Evolutionary conservation across 2,329 filamentous ascomycete genomes (phyloP).

Genomic region (Plectosphaerella sp.): DNA sequence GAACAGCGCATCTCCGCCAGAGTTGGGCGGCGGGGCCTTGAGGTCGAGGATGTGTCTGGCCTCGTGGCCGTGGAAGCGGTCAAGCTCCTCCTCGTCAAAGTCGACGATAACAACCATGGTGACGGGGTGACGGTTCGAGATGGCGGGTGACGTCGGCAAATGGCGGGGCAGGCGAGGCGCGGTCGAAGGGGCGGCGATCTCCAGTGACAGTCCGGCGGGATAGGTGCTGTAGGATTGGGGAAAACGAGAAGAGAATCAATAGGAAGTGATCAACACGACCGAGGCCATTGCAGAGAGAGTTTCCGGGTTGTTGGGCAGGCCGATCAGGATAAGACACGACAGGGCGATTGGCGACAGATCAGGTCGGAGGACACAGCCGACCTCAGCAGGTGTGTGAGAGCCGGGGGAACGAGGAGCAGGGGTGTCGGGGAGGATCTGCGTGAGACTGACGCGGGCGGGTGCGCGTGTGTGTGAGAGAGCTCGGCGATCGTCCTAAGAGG

Average conservation of each 20-base stretch:
- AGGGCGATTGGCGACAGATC: too few species aligned
- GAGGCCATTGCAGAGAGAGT: neutral
- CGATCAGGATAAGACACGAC: neutral
- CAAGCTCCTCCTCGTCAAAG: conserved; percentile 14
- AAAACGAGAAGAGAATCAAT: neutral
- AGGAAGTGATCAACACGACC: neutral
- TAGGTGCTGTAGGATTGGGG: neutral
- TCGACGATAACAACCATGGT: conserved; percentile 17
- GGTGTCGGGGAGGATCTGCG: too few species aligned
- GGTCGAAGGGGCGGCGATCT: neutral
- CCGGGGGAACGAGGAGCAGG: too few species aligned
- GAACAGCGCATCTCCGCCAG: neutral
- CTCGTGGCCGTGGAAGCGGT: conserved; percentile 5
- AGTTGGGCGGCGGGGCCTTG: neutral
- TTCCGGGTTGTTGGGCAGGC: neutral
- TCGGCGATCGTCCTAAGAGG: too few species aligned
- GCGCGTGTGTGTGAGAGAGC: too few species aligned
- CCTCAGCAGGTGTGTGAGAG: too few species aligned
- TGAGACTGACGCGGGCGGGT: too few species aligned
- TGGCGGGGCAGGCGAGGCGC: neutral
- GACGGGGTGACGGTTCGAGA: neutral
- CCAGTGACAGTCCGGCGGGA: too few species aligned
- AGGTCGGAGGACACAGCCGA: too few species aligned
- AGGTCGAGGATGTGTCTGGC: neutral
- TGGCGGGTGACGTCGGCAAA: neutral